Base-by-base conservation (phyloP, 148 eudicot genomes). In the Camellia japonica region DNA sequence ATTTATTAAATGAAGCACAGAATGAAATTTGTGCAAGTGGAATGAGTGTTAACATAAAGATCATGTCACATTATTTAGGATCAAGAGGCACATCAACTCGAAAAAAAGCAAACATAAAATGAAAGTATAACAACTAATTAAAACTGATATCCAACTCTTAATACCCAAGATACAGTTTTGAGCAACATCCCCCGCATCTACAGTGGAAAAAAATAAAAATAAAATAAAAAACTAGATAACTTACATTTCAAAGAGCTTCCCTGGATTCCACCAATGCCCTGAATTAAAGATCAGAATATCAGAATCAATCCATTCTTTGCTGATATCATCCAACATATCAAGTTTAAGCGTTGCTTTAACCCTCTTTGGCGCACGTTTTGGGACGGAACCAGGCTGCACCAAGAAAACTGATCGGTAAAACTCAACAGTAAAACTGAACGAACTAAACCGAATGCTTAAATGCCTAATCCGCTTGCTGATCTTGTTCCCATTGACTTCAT, bases 181-280 rank as follows among this genome's bases (percentile, higher is more conserved):
- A 75, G 44, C 16, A 59, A 60, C 60, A 38, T 19, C 20, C 51
- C 11, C 18, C 4, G 38, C 55, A 18, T 0, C 18, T 42, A 59
- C 23, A 1, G 10, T 4, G 15, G 30, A 23, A 23, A 23, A 23
- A 23, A 30, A 6, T 63, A 7, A 1, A 1, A 47, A n/a, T n/a
- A 63, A 3, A 10, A 3, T 47, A 42, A 54, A 64, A 73, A 79
- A 30, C 30, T 79, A 71, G 58, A 69, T 0, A 67, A 88, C 98
- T 91, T 87, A 95, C 98, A 89, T 77, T 79, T 93, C 91, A 59
- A 91, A 95, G 62, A 95, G 97, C 89, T 95, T 95, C 7, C 89
- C 86, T 70, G 88, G 89, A 4, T 91, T 91, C 98, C 98, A 95
- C 98, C 98, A 95, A 62, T 95, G 98, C 19, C 98, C 98, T 1